A percentile compares a stretch with the other conserved stretches of the same genome.
These are phyloP conservation scores for Cordyceps pruinosa DNA, from an alignment of 2,329 filamentous ascomycete species.

Conservation along the genomic window DNA sequence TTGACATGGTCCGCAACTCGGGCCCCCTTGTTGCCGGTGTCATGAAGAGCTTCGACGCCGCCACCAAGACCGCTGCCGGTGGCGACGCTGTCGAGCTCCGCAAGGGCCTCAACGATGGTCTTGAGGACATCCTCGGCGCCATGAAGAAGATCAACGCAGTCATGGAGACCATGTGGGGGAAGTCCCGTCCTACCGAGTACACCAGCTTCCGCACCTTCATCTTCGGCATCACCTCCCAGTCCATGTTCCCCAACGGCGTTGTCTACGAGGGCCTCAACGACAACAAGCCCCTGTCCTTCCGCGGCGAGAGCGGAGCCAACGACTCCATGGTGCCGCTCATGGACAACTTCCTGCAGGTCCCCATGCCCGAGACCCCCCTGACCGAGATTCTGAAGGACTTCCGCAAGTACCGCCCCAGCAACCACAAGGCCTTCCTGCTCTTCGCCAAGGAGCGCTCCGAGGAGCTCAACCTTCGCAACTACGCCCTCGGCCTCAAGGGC, in stretches of 20 bases:
- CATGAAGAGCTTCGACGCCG: slow-evolving; percentile 57
- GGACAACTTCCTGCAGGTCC: slow-evolving; percentile 78
- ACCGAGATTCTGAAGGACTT: slow-evolving; percentile 87
- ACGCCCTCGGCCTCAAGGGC: slow-evolving; percentile 38
- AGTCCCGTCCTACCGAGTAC: slow-evolving; percentile 77
- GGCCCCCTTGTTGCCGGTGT: slow-evolving; percentile 68
- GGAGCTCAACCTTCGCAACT: slow-evolving; percentile 49
- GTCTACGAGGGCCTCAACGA: slow-evolving; percentile 79
- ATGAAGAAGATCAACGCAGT: slow-evolving; percentile 62
- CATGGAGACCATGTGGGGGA: slow-evolving; percentile 90
- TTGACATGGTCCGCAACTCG: slow-evolving; percentile 90
- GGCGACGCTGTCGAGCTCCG: slow-evolving; percentile 33
- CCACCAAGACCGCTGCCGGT: slow-evolving; percentile 23
- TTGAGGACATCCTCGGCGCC: slow-evolving; percentile 53
- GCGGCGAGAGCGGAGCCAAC: slow-evolving; percentile 89
- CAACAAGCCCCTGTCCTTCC: slow-evolving; percentile 66
- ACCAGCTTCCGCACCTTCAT: slow-evolving; percentile 93
- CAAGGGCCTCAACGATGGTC: slow-evolving; percentile 55
- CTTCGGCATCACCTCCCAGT: slow-evolving; percentile 88
- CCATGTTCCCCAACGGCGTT: slow-evolving; percentile 90
- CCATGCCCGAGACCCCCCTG: slow-evolving; percentile 83
- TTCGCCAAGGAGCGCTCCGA: slow-evolving; percentile 52
- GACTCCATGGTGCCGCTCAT: slow-evolving; percentile 90
- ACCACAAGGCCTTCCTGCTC: slow-evolving; percentile 78
- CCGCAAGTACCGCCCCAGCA: slow-evolving; percentile 78